Evolutionary conservation across 2,329 filamentous ascomycete genomes (phyloP), one percentile per base, ranked within the genome.

Genomic region (Elsinoe perseae): DNA sequence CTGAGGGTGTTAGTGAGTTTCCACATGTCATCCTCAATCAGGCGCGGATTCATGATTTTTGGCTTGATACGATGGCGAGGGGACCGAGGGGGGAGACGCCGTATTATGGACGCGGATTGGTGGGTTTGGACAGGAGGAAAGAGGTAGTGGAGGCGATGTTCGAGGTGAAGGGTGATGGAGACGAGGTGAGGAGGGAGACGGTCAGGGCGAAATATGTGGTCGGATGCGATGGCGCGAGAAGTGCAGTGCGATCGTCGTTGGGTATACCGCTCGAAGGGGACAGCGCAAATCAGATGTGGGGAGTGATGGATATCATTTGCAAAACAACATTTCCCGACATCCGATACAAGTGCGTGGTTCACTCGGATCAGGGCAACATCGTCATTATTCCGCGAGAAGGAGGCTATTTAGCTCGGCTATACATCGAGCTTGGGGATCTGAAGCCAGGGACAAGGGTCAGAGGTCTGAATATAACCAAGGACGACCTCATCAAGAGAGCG

Each of bases 311-410:
- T 32, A 38, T 57, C 21, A 20, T 59, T 12, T 50, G 57, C 12
- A 27, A 56, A 18, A 60, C 56, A 3, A 54, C 54, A 20, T 56
- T 62, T 18, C 69, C 4, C 0, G 73, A 92, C 65, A 87, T 90
- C 64, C 59, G 67, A 27, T 60, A 68, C 21, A 69, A 68, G 58
- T 65, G 64, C 6, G 63, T 65, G 3, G 68, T 70, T 58, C 86
- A 89, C 67, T 89, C 85, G 2, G 64, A 67, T 70, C 76, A 84
- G 57, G 86, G 87, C 1, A 89, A 85, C 16, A 84, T 91, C 65
- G 87, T 91, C 81, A 83, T 90, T 3, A 90, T 92, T 57, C 87
- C 87, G 0, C 58, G 68, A 32, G 68, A 70, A 55, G 64, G 65
- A 12, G 67, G 67, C 27, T 58, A 57, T 23, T 57, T 71, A 1